Conservation (phyloP, 2,329 filamentous ascomycete genomes). For the Paracoccidioides brasiliensis region DNA sequence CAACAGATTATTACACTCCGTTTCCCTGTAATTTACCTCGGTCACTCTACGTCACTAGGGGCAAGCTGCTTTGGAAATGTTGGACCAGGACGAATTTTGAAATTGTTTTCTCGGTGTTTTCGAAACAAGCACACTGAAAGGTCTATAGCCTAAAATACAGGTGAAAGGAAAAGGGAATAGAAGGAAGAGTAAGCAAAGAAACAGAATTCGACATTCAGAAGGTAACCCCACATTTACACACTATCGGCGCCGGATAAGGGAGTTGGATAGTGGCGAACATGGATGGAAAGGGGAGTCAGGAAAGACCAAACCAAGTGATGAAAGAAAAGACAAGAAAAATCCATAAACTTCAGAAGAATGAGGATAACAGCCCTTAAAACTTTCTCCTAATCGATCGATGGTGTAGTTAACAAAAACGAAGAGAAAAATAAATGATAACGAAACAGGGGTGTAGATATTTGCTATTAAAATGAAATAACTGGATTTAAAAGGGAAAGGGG, state of each 20-base stretch:
- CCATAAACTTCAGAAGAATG: not conserved
- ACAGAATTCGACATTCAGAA: not conserved
- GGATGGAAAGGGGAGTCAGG: not conserved
- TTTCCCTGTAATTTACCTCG: no score
- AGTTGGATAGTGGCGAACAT: not conserved
- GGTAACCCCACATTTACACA: not conserved
- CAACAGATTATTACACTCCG: no score
- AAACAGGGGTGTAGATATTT: not conserved
- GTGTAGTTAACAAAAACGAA: not conserved
- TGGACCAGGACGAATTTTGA: not conserved
- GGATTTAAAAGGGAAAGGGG: not conserved
- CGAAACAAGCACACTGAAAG: not conserved
- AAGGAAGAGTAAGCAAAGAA: not conserved
- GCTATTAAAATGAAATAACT: constrained; percentile 1
- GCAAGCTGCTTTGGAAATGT: no score
- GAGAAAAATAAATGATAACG: not conserved
- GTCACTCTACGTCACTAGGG: no score
- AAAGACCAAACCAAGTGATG: not conserved
- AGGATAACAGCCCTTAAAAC: not conserved
- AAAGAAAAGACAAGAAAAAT: not conserved
- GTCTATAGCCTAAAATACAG: not conserved
- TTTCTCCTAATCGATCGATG: not conserved
- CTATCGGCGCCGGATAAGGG: not conserved
- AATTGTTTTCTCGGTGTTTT: not conserved
- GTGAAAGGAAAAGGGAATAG: not conserved